Evolutionary conservation across 2,329 filamentous ascomycete species (phyloP), one percentile per base, ranked within the genome.

Genomic region (Cladosporium sp.): DNA sequence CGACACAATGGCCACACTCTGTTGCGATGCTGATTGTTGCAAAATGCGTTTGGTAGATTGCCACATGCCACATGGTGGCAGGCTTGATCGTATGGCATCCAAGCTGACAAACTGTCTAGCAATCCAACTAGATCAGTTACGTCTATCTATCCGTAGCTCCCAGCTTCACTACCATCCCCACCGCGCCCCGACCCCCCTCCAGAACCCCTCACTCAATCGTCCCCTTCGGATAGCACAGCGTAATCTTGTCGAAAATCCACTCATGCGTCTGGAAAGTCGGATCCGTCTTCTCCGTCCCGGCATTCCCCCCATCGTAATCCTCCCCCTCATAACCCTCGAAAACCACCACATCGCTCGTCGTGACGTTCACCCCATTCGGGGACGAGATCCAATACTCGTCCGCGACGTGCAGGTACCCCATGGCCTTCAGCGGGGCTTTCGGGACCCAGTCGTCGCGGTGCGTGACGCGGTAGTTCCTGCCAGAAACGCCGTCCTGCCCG

Each of bases 121-220:
- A 28, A 7, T 28, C 22, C 22, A 28, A 28, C 22, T 4, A 28
- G 5, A 28, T 28, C 3, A 28, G 5, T 5, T 28, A 5, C 22
- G 7, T 28, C 22, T 28, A 28, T 28, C 22, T 28, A 28, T 28
- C 1, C 7, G 22, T 28, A 28, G 22, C 22, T 2, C 64, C 83
- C 84, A 55, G 85, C 86, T 56, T 89, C 85, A 33, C 81, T 83
- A 13, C 80, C 84, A 55, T 88, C 85, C 63, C 82, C 85, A 61
- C 90, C 87, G 88, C 46, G 87, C 84, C 43, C 85, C 81, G 57
- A 93, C 82, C 88, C 88, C 7, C 5, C 22, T 18, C 22, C 4
- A 28, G 22, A 1, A 5, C 5, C 4, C 22, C 22, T 37, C 34
- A 37, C 38, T 41, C 38, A 11, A 41, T 11, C 13, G 38, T 41